Base-by-base conservation (phyloP, 805 yeast genomes). In the Yarrowia osloensis region DNA sequence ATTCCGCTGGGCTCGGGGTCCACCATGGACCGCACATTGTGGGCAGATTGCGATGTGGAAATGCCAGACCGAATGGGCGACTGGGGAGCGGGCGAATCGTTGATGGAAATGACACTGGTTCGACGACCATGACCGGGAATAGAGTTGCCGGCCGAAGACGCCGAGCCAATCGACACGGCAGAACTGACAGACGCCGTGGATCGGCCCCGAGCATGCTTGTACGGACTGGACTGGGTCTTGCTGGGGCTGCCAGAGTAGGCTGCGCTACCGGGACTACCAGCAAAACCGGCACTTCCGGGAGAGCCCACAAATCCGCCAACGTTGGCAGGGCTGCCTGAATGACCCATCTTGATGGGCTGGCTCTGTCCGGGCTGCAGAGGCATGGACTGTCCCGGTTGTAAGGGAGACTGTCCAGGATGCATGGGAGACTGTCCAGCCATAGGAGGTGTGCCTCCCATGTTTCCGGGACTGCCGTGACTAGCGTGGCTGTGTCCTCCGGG, bases 11-110 rank as follows among this genome's bases (percentile, higher is more conserved):
- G 37, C 21, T 57, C 63, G 9, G 49, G 47, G 4, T 57, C 63
- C 12, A 57, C 49, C 63, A 57, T 57, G 7, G 63, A 57, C 4
- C 63, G 63, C 35, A 57, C 63, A 39, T 57, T 57, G 21, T 57
- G 37, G 4, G 63, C 63, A 22, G 63, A 57, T 28, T 57, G 63
- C 1, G 63, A 57, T 2, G 63, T 33, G 21, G 47, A 1, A n/a
- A 57, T 57, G 2, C n/a, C 28, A 3, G 31, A 9, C 6, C 57
- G 21, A 12, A 21, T 40, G 0, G 57, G 57, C 7, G 57, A 50
- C 40, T 31, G 40, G 4, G 57, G 57, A 22, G 40, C 57, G 21
- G 57, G 57, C 12, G 57, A 50, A n/a, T 50, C 57, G 21, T 22
- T 33, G 57, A 50, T 50, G 57, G 57, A 50, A 22, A 50, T 50